phyloP scores from a whole-genome alignment of 192 early-diverging fungal species.

The Podila verticillata region DNA sequence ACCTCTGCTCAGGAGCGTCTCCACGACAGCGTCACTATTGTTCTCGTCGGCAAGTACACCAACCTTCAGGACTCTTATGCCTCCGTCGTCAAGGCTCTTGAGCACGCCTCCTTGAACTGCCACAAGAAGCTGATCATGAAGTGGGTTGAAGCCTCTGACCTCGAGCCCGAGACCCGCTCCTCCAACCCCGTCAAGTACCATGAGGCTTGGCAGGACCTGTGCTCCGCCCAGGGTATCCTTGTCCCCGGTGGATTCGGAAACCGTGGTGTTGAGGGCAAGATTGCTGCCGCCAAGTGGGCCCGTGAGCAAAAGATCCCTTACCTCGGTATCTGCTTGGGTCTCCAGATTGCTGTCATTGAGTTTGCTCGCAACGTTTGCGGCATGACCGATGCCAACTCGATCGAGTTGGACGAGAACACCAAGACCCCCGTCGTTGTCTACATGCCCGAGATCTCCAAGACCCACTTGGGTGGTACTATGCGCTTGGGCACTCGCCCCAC shows the following conservation, averaged over 20 bases:
- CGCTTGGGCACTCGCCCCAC: slow-evolving; percentile 89
- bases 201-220: slow-evolving; percentile 93
- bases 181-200: slow-evolving; percentile 93
- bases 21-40: slow-evolving; percentile 87
- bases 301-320: slow-evolving; percentile 97
- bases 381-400: slow-evolving; percentile 82
- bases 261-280: slow-evolving; percentile 97
- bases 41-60: slow-evolving; percentile 97
- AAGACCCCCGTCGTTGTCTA: slow-evolving; percentile 85
- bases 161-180: slow-evolving; percentile 79
- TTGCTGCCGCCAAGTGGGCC: slow-evolving; percentile 95
- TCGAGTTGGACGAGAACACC: slow-evolving; percentile 84
- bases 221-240: slow-evolving; percentile 90
- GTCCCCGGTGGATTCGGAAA: slow-evolving; percentile 98
- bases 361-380: slow-evolving; percentile 94
- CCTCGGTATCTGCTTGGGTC: slow-evolving; percentile 95
- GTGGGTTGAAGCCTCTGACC: slow-evolving; percentile 96
- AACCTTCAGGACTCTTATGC: slow-evolving; percentile 96
- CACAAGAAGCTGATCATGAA: slow-evolving; percentile 83
- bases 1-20: slow-evolving; percentile 78
- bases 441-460: slow-evolving; percentile 97
- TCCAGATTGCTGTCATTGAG: slow-evolving; percentile 97
- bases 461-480: slow-evolving; percentile 97
- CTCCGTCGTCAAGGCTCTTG: slow-evolving; percentile 95
- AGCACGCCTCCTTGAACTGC: slow-evolving; percentile 91